Conservation (phyloP, 2,329 filamentous ascomycete species). For the Epicoccum sorghinum region DNA sequence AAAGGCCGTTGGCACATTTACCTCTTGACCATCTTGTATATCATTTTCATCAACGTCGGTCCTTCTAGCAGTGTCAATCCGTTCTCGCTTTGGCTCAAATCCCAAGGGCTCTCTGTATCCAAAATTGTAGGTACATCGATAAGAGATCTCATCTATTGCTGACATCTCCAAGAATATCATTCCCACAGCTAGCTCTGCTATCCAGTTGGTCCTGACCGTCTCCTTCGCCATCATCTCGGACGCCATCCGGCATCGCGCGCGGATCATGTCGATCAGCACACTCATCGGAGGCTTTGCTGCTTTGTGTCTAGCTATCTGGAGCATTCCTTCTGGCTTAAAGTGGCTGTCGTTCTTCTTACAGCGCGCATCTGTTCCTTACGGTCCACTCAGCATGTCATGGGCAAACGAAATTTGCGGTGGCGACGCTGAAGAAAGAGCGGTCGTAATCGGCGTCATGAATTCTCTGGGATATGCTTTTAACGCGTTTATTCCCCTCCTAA, state of each 20-base stretch:
- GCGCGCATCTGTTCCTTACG: slow-evolving; percentile 38
- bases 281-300: slow-evolving; percentile 27
- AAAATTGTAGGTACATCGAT: slow-evolving; percentile 18
- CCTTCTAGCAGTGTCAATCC: slow-evolving; percentile 25
- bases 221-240: slow-evolving; percentile 25
- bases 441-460: slow-evolving; percentile 56
- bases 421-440: slow-evolving; percentile 53
- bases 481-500: slow-evolving; percentile 49
- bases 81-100: slow-evolving; percentile 28
- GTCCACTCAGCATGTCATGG: slow-evolving; percentile 49
- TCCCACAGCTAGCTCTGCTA: slow-evolving; percentile 22
- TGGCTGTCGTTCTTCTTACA: slow-evolving; percentile 43
- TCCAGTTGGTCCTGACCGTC: slow-evolving; percentile 26
- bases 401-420: slow-evolving; percentile 55
- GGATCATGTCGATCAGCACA: slow-evolving; percentile 24
- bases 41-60: slow-evolving; percentile 27
- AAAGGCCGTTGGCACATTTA: slow-evolving; percentile 28
- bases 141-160: not conserved
- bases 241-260: slow-evolving; percentile 23
- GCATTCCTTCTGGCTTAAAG: slow-evolving; percentile 37
- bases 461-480: slow-evolving; percentile 53
- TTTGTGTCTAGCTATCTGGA: slow-evolving; percentile 40
- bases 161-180: slow-evolving; percentile 22
- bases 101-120: slow-evolving; percentile 14
- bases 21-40: slow-evolving; percentile 22